These are phyloP conservation scores for Penicillium glabrum DNA, from an alignment of 2,329 filamentous ascomycete species.

Conservation along the genomic window DNA sequence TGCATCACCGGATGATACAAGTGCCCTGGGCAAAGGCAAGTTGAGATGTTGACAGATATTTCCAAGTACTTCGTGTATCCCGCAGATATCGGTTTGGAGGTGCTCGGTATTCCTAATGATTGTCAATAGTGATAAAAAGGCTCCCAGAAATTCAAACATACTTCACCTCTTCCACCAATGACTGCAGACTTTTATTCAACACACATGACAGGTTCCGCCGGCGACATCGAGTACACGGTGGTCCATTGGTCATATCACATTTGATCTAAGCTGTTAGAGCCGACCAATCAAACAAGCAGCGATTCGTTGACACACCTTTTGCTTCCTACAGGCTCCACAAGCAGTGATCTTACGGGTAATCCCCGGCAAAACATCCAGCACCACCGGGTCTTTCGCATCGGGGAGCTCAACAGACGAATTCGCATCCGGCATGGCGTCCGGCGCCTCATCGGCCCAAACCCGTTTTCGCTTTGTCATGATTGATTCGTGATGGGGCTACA, in stretches of 20 bases:
- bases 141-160: conserved; percentile 6
- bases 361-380: conserved; percentile 25
- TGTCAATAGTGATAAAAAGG: background rate
- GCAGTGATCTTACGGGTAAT: conserved; percentile 46
- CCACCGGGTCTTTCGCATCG: conserved; percentile 3
- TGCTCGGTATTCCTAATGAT: conserved; percentile 31
- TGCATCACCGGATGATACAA: conserved; percentile 3
- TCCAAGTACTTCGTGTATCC: conserved; percentile 28
- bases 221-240: conserved; percentile 49
- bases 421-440: conserved; percentile 14
- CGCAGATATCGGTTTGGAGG: conserved; percentile 31
- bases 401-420: background rate
- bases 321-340: conserved; percentile 52
- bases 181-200: conserved; percentile 48
- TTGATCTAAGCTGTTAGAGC: conserved; percentile 33
- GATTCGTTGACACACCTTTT: conserved; percentile 41
- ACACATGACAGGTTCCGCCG: conserved; percentile 48
- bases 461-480: conserved; percentile 15
- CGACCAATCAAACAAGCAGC: background rate
- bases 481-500: background rate
- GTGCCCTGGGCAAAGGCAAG: conserved; percentile 24
- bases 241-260: conserved; percentile 49
- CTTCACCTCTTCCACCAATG: conserved; percentile 47
- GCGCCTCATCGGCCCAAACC: conserved; percentile 10
- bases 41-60: conserved; percentile 37